Percentiles rank a stretch among this genome's conserved stretches.
phyloP scores from a whole-genome alignment of 2,329 filamentous ascomycete species.

The Colletotrichum theobromicola region DNA sequence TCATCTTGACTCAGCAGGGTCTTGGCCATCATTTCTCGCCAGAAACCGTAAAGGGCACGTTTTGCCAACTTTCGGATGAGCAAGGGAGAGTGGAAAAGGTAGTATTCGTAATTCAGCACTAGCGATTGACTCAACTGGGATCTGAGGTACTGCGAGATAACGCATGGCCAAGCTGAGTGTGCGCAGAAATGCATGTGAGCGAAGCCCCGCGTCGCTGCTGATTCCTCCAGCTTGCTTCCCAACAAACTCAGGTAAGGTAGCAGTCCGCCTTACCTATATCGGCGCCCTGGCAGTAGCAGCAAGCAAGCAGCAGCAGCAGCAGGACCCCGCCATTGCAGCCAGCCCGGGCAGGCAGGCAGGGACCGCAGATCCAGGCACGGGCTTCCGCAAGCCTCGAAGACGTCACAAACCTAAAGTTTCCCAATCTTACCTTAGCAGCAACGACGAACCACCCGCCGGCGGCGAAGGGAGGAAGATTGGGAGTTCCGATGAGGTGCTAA shows the following conservation, averaged over 20 bases:
- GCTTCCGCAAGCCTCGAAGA: conserved; percentile 6
- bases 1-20: background rate
- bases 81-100: background rate
- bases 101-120: background rate
- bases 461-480: conserved; percentile 7
- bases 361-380: background rate
- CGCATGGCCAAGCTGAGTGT: background rate
- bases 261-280: background rate
- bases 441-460: background rate
- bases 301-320: background rate
- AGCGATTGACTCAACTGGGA: background rate
- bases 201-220: background rate
- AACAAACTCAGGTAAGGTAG: background rate
- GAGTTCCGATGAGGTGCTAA: background rate
- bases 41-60: background rate
- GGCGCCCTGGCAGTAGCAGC: background rate
- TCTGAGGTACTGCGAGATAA: background rate
- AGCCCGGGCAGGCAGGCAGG: background rate
- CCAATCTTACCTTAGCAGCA: conserved; percentile 1
- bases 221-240: background rate
- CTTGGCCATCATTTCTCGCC: background rate
- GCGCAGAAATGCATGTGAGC: background rate
- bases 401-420: conserved; percentile 3
- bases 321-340: background rate
- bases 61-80: background rate